These are phyloP conservation scores for Penicillium sp. DNA, from an alignment of 2,329 filamentous ascomycete genomes.

Conservation along the genomic window DNA sequence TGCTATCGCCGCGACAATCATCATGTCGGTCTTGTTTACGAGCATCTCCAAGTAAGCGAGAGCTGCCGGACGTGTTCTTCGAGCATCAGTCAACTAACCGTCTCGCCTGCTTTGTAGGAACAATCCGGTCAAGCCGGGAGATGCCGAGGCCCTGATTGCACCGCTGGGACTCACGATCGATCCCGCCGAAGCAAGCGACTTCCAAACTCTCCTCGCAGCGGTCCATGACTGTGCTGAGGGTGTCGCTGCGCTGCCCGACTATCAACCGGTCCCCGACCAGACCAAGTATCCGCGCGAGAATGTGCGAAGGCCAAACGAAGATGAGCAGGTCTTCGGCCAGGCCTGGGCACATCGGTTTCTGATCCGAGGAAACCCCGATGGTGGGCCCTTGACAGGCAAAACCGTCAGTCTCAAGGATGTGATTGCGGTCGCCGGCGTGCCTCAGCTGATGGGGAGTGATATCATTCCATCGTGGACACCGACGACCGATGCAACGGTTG, in stretches of 20 bases:
- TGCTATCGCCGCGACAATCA: too few relatives aligned
- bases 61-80: background rate
- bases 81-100: too few relatives aligned
- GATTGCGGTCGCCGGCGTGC: slow-evolving; percentile 54
- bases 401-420: slow-evolving; percentile 55
- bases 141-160: slow-evolving; percentile 38
- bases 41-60: slow-evolving; percentile 27
- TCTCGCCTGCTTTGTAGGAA: slow-evolving; percentile 10
- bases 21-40: slow-evolving; percentile 32
- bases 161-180: slow-evolving; percentile 41
- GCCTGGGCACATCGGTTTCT: slow-evolving; percentile 54
- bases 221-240: slow-evolving; percentile 53
- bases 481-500: slow-evolving; percentile 53
- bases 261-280: slow-evolving; percentile 44
- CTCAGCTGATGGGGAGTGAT: slow-evolving; percentile 54
- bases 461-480: slow-evolving; percentile 52
- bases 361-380: slow-evolving; percentile 39
- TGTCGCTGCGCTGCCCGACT: slow-evolving; percentile 48
- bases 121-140: slow-evolving; percentile 45
- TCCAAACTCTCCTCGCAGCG: slow-evolving; percentile 50
- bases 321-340: slow-evolving; percentile 48
- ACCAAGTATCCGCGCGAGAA: slow-evolving; percentile 47
- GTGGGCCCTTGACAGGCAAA: slow-evolving; percentile 43
- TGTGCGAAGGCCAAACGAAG: slow-evolving; percentile 39
- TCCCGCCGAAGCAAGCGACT: slow-evolving; percentile 44